Percentiles rank a stretch among this genome's conserved stretches.
Conservation (phyloP, 495 filamentous ascomycete genomes). For the Aspergillus diversus region DNA sequence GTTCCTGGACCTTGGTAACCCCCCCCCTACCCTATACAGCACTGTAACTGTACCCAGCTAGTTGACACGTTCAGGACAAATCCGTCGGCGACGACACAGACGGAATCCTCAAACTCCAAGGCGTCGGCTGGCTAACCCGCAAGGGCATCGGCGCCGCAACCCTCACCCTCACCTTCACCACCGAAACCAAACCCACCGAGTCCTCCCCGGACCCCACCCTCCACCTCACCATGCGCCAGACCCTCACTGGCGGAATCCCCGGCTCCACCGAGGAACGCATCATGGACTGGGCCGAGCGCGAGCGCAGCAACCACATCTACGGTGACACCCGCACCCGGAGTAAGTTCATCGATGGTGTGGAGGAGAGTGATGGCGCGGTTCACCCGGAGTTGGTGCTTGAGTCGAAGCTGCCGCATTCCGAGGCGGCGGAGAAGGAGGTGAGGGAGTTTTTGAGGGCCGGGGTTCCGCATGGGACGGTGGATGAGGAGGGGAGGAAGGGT, state of each 20-base stretch:
- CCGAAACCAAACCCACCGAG: neutral
- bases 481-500: neutral
- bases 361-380: constrained; percentile 9
- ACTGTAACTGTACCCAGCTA: neutral
- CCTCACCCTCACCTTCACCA: constrained; percentile 14
- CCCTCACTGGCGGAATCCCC: constrained; percentile 17
- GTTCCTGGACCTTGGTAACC: constrained; percentile 13
- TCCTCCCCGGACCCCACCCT: neutral
- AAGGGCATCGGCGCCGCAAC: constrained; percentile 19
- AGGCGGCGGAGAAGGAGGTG: constrained; percentile 6
- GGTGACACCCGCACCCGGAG: constrained; percentile 14
- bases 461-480: neutral
- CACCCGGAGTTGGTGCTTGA: constrained; percentile 7
- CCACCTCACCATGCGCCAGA: constrained; percentile 18
- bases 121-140: constrained; percentile 21
- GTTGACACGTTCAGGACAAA: constrained; percentile 2
- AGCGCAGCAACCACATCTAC: constrained; percentile 22
- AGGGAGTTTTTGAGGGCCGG: constrained; percentile 6
- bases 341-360: constrained; percentile 7
- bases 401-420: neutral
- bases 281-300: constrained; percentile 21
- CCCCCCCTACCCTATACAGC: neutral
- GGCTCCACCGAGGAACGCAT: constrained; percentile 18
- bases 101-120: constrained; percentile 4
- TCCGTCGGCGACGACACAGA: constrained; percentile 11